Base-by-base conservation (phyloP, 805 yeast genomes). In the Candida silvatica region DNA sequence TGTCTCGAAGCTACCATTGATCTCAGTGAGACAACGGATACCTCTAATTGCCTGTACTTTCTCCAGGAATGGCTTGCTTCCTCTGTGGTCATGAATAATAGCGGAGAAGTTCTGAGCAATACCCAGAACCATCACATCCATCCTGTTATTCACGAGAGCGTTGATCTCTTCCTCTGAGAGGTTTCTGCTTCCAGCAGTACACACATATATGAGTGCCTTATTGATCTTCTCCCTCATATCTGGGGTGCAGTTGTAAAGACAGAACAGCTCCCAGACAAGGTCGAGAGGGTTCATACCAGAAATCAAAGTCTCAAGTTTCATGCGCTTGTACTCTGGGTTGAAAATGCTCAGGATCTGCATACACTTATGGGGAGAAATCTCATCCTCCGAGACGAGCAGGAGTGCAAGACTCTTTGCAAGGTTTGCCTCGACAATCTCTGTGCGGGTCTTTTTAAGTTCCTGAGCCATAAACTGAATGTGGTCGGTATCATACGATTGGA, bases 41-140 rank as follows among this genome's bases (percentile, higher is more conserved):
- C 95, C 96, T 37, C 74, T 64, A 3, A 90, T 65, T 2, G 90
- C 79, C 25, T 74, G 69, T 2, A 78, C 61, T 49, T 83, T 86
- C 32, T 82, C 87, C 34, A 79, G 63, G 45, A 71, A 79, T 0
- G 94, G 84, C 29, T 75, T 76, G 27, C 73, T 67, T 1, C 92
- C 92, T 42, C 71, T 74, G 11, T 73, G 67, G 40, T 81, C 85
- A 47, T 85, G 80, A 26, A 88, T 75, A 17, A 78, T 74, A 42
- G 84, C 87, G 4, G 94, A 80, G 46, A 88, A 83, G 30, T 73
- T 68, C 41, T 83, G 90, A 4, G 84, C 79, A 14, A 87, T 64
- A 39, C 88, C 94, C 11, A 87, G 59, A 3, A 84, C 74, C 48
- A 76, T 70, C 29, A 70, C 71, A 18, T 71, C 74, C 30, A 80